A percentile compares a stretch with the other conserved stretches of the same genome.
phyloP scores from a whole-genome alignment of 2,329 filamentous ascomycete genomes.

The Diaporthe ampelina region DNA sequence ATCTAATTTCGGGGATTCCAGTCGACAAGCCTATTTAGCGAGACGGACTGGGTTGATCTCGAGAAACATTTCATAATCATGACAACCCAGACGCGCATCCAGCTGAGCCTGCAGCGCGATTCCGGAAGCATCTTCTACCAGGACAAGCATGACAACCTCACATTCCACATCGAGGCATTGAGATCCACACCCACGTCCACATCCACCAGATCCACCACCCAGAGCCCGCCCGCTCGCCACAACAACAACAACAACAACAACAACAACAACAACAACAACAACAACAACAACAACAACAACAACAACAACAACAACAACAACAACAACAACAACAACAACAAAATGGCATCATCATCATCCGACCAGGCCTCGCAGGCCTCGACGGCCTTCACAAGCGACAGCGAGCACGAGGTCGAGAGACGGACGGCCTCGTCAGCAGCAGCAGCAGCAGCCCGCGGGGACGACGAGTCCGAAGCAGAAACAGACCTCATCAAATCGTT shows the following conservation, averaged over 20 bases:
- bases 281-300: not conserved
- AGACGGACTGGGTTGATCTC: no score
- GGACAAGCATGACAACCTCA: conserved; percentile 18
- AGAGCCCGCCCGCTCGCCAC: not conserved
- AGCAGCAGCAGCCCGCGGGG: not conserved
- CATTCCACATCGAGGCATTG: conserved; percentile 26
- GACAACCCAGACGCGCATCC: conserved; percentile 22
- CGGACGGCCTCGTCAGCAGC: not conserved
- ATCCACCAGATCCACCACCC: not conserved
- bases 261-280: not conserved
- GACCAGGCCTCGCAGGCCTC: not conserved
- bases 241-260: not conserved
- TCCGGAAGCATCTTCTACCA: conserved; percentile 18
- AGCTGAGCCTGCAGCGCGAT: conserved; percentile 17
- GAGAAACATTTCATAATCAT: not conserved
- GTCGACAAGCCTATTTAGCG: not conserved
- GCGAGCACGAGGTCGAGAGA: not conserved
- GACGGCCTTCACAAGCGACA: no score
- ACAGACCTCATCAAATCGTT: conserved; percentile 26
- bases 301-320: not conserved
- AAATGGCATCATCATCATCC: no score
- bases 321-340: not conserved
- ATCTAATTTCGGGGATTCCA: not conserved
- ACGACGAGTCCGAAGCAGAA: not conserved
- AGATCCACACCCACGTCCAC: no score